Conservation (phyloP, 1,139 yeast genomes). For the Debaryomyces coudertii region DNA sequence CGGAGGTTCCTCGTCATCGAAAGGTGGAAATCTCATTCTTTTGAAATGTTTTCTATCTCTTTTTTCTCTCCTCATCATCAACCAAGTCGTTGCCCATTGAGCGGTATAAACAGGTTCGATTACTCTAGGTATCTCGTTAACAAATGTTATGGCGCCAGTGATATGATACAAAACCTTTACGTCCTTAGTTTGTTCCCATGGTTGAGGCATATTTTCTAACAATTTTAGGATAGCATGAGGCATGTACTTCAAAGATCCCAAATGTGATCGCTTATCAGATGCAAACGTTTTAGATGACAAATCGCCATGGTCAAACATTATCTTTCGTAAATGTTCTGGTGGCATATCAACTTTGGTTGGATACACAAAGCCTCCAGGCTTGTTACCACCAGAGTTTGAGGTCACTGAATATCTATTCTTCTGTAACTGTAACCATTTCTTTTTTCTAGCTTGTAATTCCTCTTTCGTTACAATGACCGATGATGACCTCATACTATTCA, state of each 20-base stretch:
- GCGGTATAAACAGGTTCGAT: slow-evolving; percentile 90
- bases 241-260: slow-evolving; percentile 91
- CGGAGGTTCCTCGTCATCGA: slow-evolving; percentile 97
- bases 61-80: slow-evolving; percentile 90
- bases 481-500: slow-evolving; percentile 1
- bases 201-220: slow-evolving; percentile 96
- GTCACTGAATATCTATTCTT: slow-evolving; percentile 48
- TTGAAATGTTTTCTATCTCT: slow-evolving; percentile 88
- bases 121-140: slow-evolving; percentile 88
- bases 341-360: slow-evolving; percentile 85
- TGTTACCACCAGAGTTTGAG: slow-evolving; percentile 25
- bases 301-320: slow-evolving; percentile 84
- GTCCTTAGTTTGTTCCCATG: slow-evolving; percentile 90
- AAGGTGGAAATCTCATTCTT: slow-evolving; percentile 91
- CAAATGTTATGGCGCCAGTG: slow-evolving; percentile 95
- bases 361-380: slow-evolving; percentile 45
- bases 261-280: slow-evolving; percentile 84
- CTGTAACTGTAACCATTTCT: slow-evolving; percentile 69
- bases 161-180: slow-evolving; percentile 88
- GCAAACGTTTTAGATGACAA: slow-evolving; percentile 78
- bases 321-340: slow-evolving; percentile 88
- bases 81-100: slow-evolving; percentile 96
- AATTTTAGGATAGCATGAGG: slow-evolving; percentile 93
- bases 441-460: slow-evolving; percentile 47
- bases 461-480: slow-evolving; percentile 13